Base-by-base conservation (phyloP, 169 alveolate species). In the Cryptosporidium meleagridis region DNA sequence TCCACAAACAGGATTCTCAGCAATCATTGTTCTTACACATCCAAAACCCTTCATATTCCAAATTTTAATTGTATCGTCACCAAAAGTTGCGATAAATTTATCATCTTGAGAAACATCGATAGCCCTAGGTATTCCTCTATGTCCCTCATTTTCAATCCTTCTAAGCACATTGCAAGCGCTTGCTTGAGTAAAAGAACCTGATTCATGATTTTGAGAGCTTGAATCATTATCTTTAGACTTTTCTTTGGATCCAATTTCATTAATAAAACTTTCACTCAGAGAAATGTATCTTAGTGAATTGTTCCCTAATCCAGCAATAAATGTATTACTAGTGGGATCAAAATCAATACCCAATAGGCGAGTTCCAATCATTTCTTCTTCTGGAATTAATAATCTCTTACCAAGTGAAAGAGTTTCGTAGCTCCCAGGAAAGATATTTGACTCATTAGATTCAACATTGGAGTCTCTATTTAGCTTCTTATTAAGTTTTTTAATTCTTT, bases 1-100 rank as follows among this genome's bases (percentile, higher is more conserved):
- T 8, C 93, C 93, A 84, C 89, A 86, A 8, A 92, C 93, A 23
- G 92, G 91, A 10, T 85, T 86, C 51, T 91, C 94, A 39, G 89
- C 70, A 33, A 85, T 53, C 14, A 93, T 69, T 18, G 95, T 92
- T 72, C 91, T 86, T 23, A 85, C 85, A 62, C 92, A 86, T 37
- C 87, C 86, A 61, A 87, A 87, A 59, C 85, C 92, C n/a, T 87
- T 48, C 91, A 91, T 84, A 85, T 91, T 93, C 94, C 94, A 93
- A 41, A 93, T 61, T 48, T 91, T 93, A 68, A 93, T 91, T 61
- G 85, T 69, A 62, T 86, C 92, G 41, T 85, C 93, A 33, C 94
- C 93, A 61, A 93, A 84, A n/a, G 96, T 87, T n/a, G 91, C 72
- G 75, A 93, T 23, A 53, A 87, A 80, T 51, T 91, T 93, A 33